Evolutionary conservation across 495 filamentous ascomycete genomes (phyloP), one percentile per base, ranked within the genome.

Genomic region (Trichoderma orchidacearum): DNA sequence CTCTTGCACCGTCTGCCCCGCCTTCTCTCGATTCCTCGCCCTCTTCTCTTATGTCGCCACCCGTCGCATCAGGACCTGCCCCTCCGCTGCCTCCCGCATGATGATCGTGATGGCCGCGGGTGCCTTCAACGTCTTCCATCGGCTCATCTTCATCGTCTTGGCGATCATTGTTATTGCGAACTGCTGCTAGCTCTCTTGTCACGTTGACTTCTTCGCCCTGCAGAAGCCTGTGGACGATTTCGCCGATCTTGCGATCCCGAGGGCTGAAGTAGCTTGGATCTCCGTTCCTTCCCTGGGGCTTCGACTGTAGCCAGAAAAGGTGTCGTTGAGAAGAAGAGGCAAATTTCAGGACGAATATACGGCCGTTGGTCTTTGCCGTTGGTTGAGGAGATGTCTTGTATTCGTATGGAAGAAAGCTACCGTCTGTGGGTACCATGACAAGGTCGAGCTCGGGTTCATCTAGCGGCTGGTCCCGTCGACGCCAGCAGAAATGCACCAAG

Each of bases 401-500:
- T 52, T 84, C 73, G 73, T 95, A 94, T 4, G 88, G 87, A 4
- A 81, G 78, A 67, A 99, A 96, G 62, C 80, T 79, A 56, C 83
- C 87, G 69, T 99, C 94, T 2, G 78, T 74, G n/a, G 94, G 90
- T 36, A 96, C 80, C 85, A 93, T 95, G 58, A 93, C 78, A 45
- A 95, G 77, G 66, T 96, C 89, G 32, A 91, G 69, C 51, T 91
- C 85, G 32, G 88, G 84, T 54, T 87, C 74, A 53, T 81, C 75
- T 61, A 83, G 69, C 28, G 81, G 77, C 53, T 59, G 61, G 29
- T 61, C 66, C 53, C 78, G 68, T 57, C 73, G 68, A 32, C 91
- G 87, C 94, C 94, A 99, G 80, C 92, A 97, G 71, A 99, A 94
- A 75, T 96, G 91, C 62, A 92, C 77, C 41, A 97, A 79, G 2